Percentiles rank a stretch among this genome's conserved stretches.
Conservation (phyloP, 257 asterid species). For the Oldenlandia corymbosa region DNA sequence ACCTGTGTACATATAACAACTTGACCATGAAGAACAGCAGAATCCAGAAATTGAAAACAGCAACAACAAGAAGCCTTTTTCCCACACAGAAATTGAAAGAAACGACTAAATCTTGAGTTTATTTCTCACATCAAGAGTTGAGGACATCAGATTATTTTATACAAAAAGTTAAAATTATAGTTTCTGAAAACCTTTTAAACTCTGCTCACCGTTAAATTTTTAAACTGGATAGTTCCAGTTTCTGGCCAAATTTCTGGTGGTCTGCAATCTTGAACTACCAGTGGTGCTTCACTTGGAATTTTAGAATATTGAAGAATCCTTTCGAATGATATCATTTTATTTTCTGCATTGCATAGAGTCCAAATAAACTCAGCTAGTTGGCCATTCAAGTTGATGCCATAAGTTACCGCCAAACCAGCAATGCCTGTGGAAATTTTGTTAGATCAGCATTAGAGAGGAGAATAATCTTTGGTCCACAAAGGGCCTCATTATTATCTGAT, state of each 20-base stretch:
- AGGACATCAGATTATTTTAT: neutral
- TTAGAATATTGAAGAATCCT: slow-evolving; percentile 83
- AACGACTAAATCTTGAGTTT: too few species aligned
- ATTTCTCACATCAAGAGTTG: neutral
- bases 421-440: slow-evolving; percentile 48
- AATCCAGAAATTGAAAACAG: neutral
- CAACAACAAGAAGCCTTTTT: too few species aligned
- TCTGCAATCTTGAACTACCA: slow-evolving; percentile 49
- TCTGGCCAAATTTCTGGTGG: slow-evolving; percentile 80
- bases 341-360: slow-evolving; percentile 90
- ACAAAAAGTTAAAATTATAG: neutral
- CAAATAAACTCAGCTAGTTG: slow-evolving; percentile 85
- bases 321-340: slow-evolving; percentile 91
- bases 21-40: too few species aligned
- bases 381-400: slow-evolving; percentile 81
- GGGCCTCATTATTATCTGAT: neutral
- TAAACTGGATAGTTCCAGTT: slow-evolving; percentile 61
- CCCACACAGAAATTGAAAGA: too few species aligned
- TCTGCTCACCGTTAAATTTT: slow-evolving; percentile 57
- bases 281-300: slow-evolving; percentile 77
- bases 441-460: neutral
- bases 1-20: slow-evolving; percentile 38
- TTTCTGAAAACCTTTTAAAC: too few species aligned
- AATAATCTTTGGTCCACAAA: neutral
- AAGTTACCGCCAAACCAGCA: slow-evolving; percentile 92